Conservation (phyloP, 768 basidiomycete species). For the Auricularia sp. region DNA sequence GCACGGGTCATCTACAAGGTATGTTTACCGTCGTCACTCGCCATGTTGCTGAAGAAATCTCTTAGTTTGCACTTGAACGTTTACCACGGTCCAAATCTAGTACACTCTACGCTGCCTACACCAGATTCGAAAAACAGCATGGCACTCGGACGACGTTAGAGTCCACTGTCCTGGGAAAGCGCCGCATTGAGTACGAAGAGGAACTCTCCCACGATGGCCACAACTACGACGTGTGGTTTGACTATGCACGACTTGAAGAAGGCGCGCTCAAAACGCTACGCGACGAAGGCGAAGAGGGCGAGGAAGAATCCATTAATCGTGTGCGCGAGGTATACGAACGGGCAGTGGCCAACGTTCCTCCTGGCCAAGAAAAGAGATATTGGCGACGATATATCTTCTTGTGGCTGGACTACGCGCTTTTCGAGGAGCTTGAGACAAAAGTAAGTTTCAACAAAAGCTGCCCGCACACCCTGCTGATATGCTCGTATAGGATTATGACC, state of each 20-base stretch:
- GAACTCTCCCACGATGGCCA: conserved; percentile 83
- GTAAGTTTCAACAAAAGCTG: conserved; percentile 27
- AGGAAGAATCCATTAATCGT: conserved; percentile 47
- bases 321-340: conserved; percentile 93
- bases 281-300: conserved; percentile 68
- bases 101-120: conserved; percentile 81
- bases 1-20: conserved; percentile 97
- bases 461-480: not conserved
- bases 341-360: conserved; percentile 91
- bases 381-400: conserved; percentile 86
- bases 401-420: conserved; percentile 92
- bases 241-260: conserved; percentile 89
- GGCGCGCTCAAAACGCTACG: conserved; percentile 66
- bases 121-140: conserved; percentile 97
- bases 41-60: not conserved
- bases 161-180: conserved; percentile 88
- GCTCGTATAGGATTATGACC: conserved; percentile 56
- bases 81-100: conserved; percentile 89
- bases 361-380: conserved; percentile 84
- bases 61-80: conserved; percentile 86
- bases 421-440: conserved; percentile 94
- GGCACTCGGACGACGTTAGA: conserved; percentile 83
- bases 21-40: conserved; percentile 11
- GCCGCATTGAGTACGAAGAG: conserved; percentile 98
- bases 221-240: conserved; percentile 98